Evolutionary conservation across 495 filamentous ascomycete species (phyloP), one percentile per base, ranked within the genome.

Genomic region (Cercophora sp.): DNA sequence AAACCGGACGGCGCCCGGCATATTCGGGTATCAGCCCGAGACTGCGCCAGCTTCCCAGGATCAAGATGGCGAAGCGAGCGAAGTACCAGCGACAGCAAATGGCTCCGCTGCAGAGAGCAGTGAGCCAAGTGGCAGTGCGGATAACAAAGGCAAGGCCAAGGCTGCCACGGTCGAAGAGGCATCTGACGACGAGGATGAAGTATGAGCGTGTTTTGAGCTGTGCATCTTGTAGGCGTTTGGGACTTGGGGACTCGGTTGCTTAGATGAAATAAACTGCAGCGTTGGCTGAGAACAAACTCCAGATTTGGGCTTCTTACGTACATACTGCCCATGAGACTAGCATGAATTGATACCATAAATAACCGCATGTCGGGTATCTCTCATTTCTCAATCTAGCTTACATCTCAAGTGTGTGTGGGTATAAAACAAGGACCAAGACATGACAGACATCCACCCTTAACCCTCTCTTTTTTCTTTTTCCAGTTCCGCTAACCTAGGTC

Each of bases 141-240:
- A 18, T 4, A 36, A 50, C n/a, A 73, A 68, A 43, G 68, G 66
- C 18, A 69, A 70, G 50, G 64, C 65, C 19, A 61, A 60, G 52
- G 66, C 68, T 8, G 72, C 60, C 18, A 70, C 71, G 5, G 62
- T 74, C 15, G 71, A 74, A 48, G 72, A 75, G 27, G 70, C 57
- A 13, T 60, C 63, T 4, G 63, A 67, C 16, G 63, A 69, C 16
- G 66, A 69, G 5, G 60, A 62, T 5, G 52, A 57, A 13, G 52
- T 40, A 10, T 26, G 29, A 15, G 20, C 5, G 22, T 47, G 13
- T 42, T 15, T 11, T 13, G 26, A 25, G n/a, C 36, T 5, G 2
- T 5, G n/a, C n/a, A n/a, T n/a, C 36, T 18, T 18, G 4, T 36
- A 11, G 32, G 13, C 18, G 9, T 16, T 36, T 36, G 32, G 32